Base-by-base conservation (phyloP, 2,329 filamentous ascomycete species). In the Aureobasidium sp. region DNA sequence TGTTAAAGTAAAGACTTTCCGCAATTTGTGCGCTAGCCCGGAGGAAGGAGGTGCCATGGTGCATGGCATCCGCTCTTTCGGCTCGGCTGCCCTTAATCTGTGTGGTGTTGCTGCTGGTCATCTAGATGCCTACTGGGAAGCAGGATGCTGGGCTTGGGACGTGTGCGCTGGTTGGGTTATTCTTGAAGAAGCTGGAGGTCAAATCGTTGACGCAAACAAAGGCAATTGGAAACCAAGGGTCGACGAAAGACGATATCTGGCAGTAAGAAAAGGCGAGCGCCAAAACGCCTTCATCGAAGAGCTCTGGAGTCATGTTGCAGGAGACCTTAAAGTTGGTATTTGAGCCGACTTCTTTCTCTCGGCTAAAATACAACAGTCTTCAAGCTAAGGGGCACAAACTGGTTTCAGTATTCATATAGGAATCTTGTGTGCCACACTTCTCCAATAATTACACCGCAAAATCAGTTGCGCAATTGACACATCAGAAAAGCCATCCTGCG, bases 121-220 rank as follows among this genome's bases (percentile, higher is more conserved):
- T 72, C 68, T 90, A 29, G 89, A 93, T 71, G 69, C 84, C 26
- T 93, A 90, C 72, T 93, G 89, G 89, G 89, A 93, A 75, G 88
- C 87, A 41, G 89, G 90, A 0, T 91, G 88, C 73, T 93, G 88
- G 83, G 88, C 89, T 1, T 93, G 89, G 89, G 89, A 93, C 72
- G 89, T 93, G 2, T 90, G 87, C 70, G 90, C 90, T 5, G 89
- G 86, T 0, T 92, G 89, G 89, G 85, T 87, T 63, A 87, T 93
- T 64, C 76, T 93, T 29, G 76, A 78, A 34, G 89, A 93, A 77
- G 87, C 89, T 0, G 90, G 89, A 0, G 89, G 89, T 0, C 77
- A 84, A 57, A 84, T 93, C 78, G 87, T 82, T 8, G 82, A 87
- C 70, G 88, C 85, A 5, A 91, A 92, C 71, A 85, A 87, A 0